Percentiles rank a stretch among this genome's conserved stretches.
Conservation (phyloP, 176 grass and related monocot species). For the Raddia guianensis region DNA sequence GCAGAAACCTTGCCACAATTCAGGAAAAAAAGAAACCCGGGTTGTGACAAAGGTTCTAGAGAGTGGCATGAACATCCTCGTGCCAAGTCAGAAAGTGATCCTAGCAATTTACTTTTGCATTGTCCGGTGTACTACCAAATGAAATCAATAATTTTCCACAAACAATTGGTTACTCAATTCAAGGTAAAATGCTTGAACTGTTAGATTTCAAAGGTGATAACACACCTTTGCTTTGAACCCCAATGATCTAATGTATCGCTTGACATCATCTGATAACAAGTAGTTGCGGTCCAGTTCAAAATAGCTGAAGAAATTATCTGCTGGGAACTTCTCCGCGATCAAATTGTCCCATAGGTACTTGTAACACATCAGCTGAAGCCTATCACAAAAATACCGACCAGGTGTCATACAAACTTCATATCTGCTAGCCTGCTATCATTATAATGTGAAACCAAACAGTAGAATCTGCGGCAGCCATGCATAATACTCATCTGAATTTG, state of each 20-base stretch:
- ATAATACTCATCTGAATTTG: slow-evolving; percentile 21
- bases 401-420: slow-evolving; percentile 17
- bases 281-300: slow-evolving; percentile 70
- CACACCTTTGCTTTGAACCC: slow-evolving; percentile 76
- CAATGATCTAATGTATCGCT: slow-evolving; percentile 64
- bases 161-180: slow-evolving; percentile 8
- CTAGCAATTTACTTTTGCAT: slow-evolving; percentile 1
- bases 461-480: not conserved
- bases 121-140: slow-evolving; percentile 9
- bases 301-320: slow-evolving; percentile 72
- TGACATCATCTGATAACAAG: slow-evolving; percentile 61
- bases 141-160: slow-evolving; percentile 2
- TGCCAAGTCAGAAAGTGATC: not conserved
- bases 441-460: slow-evolving; percentile 21
- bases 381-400: slow-evolving; percentile 46
- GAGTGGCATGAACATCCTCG: slow-evolving; percentile 25
- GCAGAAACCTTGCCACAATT: slow-evolving; percentile 30
- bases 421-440: not conserved
- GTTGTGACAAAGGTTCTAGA: not conserved
- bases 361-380: slow-evolving; percentile 97
- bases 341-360: slow-evolving; percentile 88
- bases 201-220: slow-evolving; percentile 17
- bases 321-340: slow-evolving; percentile 51
- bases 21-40: slow-evolving; percentile 17
- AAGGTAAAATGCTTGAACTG: not conserved